Evolutionary conservation across 2,329 filamentous ascomycete genomes (phyloP).

Genomic region (Ceratocystis lukuohia): DNA sequence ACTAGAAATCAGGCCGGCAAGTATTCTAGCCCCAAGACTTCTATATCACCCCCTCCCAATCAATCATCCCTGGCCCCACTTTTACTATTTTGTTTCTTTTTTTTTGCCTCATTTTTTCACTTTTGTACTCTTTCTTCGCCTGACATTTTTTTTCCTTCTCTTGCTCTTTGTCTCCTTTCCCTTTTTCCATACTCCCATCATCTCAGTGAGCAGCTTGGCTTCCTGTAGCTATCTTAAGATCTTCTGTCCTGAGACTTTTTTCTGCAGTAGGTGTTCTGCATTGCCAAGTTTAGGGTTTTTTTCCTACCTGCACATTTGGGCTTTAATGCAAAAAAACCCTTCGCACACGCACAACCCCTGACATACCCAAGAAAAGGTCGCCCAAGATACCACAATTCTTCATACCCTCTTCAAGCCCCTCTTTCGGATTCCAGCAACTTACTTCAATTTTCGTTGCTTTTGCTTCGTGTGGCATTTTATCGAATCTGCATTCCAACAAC

Average conservation of each 20-base stretch:
- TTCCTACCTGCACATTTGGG: background rate
- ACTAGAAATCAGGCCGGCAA: no score
- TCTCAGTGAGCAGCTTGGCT: background rate
- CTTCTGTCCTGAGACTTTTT: no score
- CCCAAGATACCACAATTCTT: no score
- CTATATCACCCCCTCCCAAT: no score
- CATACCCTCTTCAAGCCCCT: background rate
- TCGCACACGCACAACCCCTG: background rate
- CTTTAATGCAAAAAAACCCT: no score
- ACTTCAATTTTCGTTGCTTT: background rate
- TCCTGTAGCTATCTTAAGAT: background rate
- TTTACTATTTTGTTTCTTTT: background rate
- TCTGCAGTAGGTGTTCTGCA: no score
- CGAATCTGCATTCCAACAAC: background rate
- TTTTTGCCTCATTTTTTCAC: background rate
- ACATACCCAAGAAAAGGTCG: background rate
- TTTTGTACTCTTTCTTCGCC: background rate
- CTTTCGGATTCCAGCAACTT: background rate
- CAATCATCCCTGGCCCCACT: background rate
- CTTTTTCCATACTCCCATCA: background rate
- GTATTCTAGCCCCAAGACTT: no score
- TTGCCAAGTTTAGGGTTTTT: background rate
- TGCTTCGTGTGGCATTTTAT: background rate
- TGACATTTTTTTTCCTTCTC: background rate
- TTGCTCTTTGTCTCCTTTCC: constrained; percentile 1